phyloP scores from a whole-genome alignment of 495 filamentous ascomycete genomes.

The Lophiostoma macrostomum region DNA sequence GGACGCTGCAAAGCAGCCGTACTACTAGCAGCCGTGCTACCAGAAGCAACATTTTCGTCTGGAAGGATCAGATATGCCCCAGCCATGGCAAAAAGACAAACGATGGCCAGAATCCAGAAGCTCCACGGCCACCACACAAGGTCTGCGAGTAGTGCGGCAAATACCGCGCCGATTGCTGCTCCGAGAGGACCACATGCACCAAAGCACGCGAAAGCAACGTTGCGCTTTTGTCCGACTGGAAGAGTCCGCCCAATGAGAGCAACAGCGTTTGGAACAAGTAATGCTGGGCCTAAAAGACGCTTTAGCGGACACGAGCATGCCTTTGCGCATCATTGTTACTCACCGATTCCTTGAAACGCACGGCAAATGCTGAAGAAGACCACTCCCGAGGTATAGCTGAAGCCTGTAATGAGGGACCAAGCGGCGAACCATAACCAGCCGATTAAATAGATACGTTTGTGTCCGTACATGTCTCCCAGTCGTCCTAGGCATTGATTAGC shows the following conservation, averaged over 20 bases:
- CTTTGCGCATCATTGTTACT: background rate
- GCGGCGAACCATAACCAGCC: conserved; percentile 34
- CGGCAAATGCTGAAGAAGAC: conserved; percentile 51
- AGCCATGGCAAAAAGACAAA: conserved; percentile 18
- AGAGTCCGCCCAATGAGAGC: conserved; percentile 50
- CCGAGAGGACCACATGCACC: conserved; percentile 33
- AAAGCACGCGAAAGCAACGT: conserved; percentile 34
- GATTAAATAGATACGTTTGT: conserved; percentile 34
- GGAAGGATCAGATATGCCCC: conserved; percentile 37
- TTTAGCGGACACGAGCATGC: conserved; percentile 36
- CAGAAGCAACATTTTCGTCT: background rate
- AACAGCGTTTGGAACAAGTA: conserved; percentile 52
- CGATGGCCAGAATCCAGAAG: conserved; percentile 32
- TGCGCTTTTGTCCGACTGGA: conserved; percentile 32
- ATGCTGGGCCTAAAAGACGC: conserved; percentile 50
- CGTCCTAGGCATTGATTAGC: conserved; percentile 23
- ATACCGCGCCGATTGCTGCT: conserved; percentile 25
- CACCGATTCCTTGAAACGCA: conserved; percentile 33
- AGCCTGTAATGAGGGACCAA: conserved; percentile 36
- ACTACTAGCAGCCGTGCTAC: no score
- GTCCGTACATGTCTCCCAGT: conserved; percentile 37
- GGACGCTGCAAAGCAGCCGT: no score
- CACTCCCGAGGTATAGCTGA: conserved; percentile 40
- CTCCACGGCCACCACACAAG: conserved; percentile 35
- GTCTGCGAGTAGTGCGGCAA: conserved; percentile 30